Conservation (phyloP, 78 protist genomes). For the Polysphondylium violaceum region DNA sequence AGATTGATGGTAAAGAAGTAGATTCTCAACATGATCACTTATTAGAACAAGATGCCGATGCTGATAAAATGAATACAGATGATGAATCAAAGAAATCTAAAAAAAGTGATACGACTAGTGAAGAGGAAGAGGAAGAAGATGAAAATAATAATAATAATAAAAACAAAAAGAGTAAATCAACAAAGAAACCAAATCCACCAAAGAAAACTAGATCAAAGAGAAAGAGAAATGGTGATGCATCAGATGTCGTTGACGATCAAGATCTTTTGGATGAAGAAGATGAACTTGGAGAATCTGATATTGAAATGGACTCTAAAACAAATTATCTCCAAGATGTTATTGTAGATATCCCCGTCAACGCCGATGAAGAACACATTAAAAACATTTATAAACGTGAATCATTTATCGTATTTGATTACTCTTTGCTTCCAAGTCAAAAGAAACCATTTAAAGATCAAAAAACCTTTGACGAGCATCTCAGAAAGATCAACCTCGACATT, state of each 20-base stretch:
- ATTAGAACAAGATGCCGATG: background rate
- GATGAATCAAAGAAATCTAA: background rate
- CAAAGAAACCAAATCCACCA: background rate
- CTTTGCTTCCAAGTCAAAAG: background rate
- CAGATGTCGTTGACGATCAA: background rate
- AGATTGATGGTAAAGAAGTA: background rate
- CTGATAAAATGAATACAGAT: background rate
- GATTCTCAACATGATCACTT: background rate
- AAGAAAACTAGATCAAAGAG: conserved; percentile 21
- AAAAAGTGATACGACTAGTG: background rate
- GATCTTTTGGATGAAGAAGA: conserved; percentile 40
- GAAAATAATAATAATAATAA: background rate
- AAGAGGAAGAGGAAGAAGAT: conserved; percentile 5
- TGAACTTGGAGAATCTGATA: background rate
- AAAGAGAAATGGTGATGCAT: background rate
- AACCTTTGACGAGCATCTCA: conserved; percentile 2
- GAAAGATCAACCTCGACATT: background rate
- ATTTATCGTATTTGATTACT: background rate
- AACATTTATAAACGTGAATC: background rate
- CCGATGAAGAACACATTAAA: background rate
- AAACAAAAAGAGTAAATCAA: background rate
- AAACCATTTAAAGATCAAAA: background rate
- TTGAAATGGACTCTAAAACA: background rate
- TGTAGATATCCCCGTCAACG: background rate
- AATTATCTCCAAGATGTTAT: background rate